Evolutionary conservation across 495 filamentous ascomycete genomes (phyloP).

Genomic region (Tetracladium setigerum): DNA sequence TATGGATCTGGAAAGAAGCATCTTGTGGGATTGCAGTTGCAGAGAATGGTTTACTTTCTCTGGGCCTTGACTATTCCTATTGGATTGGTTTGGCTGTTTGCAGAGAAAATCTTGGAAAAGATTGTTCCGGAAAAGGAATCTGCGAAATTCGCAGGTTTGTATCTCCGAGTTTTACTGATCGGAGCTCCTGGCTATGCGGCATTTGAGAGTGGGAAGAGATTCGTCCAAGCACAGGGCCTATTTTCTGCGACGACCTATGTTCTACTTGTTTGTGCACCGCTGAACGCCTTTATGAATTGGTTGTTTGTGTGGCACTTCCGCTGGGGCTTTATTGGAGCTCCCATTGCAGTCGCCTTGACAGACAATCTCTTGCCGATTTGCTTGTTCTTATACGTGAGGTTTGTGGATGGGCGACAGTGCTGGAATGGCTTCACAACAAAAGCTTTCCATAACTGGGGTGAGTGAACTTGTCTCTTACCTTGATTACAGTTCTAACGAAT

Average conservation of each 20-base stretch:
- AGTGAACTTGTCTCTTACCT: constrained; percentile 4
- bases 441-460: constrained; percentile 71
- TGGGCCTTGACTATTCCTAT: constrained; percentile 57
- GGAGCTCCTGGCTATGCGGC: constrained; percentile 62
- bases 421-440: constrained; percentile 73
- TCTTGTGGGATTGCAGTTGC: constrained; percentile 63
- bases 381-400: constrained; percentile 67
- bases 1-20: constrained; percentile 62
- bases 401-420: constrained; percentile 69
- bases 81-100: constrained; percentile 49
- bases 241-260: constrained; percentile 62
- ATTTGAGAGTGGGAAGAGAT: constrained; percentile 66
- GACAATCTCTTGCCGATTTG: constrained; percentile 73
- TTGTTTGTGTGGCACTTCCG: constrained; percentile 62
- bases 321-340: constrained; percentile 78
- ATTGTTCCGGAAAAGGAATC: constrained; percentile 56
- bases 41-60: constrained; percentile 63
- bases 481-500: constrained; percentile 2
- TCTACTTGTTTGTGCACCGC: constrained; percentile 54
- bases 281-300: constrained; percentile 62
- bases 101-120: constrained; percentile 42
- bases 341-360: constrained; percentile 74
- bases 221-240: constrained; percentile 63
- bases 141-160: constrained; percentile 57
- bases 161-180: constrained; percentile 54